phyloP scores from a whole-genome alignment of 2,329 filamentous ascomycete species.

The Epichloe baconii region DNA sequence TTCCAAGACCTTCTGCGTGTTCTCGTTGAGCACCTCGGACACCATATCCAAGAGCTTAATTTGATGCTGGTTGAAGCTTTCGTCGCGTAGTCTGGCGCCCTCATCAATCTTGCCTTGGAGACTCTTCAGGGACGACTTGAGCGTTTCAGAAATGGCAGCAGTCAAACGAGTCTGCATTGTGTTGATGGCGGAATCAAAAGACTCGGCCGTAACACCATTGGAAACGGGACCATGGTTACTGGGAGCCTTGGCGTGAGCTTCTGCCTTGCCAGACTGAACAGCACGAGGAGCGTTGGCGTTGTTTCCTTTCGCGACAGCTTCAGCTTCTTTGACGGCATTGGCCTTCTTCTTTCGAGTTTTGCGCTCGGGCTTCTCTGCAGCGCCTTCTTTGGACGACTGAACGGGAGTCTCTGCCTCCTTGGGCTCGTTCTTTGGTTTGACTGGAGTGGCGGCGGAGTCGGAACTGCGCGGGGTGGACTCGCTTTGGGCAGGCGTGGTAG shows the following conservation, averaged over 20 bases:
- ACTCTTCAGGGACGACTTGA: constrained; percentile 46
- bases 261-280: constrained; percentile 15
- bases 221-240: constrained; percentile 9
- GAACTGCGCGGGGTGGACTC: constrained; percentile 20
- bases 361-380: constrained; percentile 47
- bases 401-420: constrained; percentile 35
- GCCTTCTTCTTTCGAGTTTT: constrained; percentile 58
- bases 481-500: constrained; percentile 11
- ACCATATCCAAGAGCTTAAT: constrained; percentile 43
- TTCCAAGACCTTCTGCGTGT: constrained; percentile 58
- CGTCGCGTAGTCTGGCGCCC: constrained; percentile 43
- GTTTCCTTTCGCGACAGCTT: constrained; percentile 31
- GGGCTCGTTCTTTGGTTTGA: constrained; percentile 28
- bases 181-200: constrained; percentile 39
- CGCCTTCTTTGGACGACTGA: constrained; percentile 24
- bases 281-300: constrained; percentile 21
- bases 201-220: constrained; percentile 28
- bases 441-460: constrained; percentile 17
- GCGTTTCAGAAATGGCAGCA: constrained; percentile 32
- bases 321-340: constrained; percentile 25
- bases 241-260: constrained; percentile 20
- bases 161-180: constrained; percentile 40
- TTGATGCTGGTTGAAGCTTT: constrained; percentile 39
- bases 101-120: constrained; percentile 52
- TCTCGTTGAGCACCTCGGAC: constrained; percentile 46